Percentiles rank a stretch among this genome's conserved stretches.
Conservation (phyloP, 1,284 basidiomycete species). For the Malassezia sympodialis region DNA sequence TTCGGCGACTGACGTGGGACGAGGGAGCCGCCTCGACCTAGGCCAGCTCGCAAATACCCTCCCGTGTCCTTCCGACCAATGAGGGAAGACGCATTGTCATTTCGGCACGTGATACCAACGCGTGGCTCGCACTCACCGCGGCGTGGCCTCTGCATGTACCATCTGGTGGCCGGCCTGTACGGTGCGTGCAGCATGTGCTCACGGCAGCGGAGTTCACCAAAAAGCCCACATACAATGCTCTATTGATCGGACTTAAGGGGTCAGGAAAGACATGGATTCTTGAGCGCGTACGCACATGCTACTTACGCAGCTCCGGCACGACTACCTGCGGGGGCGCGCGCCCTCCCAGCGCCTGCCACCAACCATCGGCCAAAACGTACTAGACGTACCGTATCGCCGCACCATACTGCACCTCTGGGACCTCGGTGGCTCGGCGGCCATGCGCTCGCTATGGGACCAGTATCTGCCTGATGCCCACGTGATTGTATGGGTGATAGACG, state of each 20-base stretch:
- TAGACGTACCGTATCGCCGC: conserved; percentile 21
- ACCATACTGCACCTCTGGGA: conserved; percentile 33
- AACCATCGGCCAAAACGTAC: conserved; percentile 33
- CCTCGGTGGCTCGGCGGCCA: conserved; percentile 25
- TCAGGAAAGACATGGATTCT: conserved; percentile 32
- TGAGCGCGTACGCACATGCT: conserved; percentile 17
- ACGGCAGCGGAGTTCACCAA: conserved; percentile 24
- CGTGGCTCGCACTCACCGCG: neutral
- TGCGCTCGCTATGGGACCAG: conserved; percentile 29
- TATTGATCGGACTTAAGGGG: conserved; percentile 26
- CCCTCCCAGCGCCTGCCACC: conserved; percentile 23
- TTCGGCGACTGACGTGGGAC: conserved; percentile 1
- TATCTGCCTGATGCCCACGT: conserved; percentile 30
- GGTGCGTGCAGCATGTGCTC: conserved; percentile 4
- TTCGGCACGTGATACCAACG: conserved; percentile 9
- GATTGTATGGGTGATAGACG: conserved; percentile 29
- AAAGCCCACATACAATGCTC: conserved; percentile 26
- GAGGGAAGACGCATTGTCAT: conserved; percentile 1
- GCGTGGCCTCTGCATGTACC: conserved; percentile 13
- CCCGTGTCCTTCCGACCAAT: conserved; percentile 18
- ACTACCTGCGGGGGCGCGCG: conserved; percentile 2
- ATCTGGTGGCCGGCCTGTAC: conserved; percentile 16
- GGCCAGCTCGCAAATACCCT: neutral
- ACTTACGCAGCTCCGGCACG: conserved; percentile 6
- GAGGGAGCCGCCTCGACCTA: neutral